These are phyloP conservation scores for Myriangium duriaei DNA, from an alignment of 2,329 filamentous ascomycete genomes.

Conservation along the genomic window DNA sequence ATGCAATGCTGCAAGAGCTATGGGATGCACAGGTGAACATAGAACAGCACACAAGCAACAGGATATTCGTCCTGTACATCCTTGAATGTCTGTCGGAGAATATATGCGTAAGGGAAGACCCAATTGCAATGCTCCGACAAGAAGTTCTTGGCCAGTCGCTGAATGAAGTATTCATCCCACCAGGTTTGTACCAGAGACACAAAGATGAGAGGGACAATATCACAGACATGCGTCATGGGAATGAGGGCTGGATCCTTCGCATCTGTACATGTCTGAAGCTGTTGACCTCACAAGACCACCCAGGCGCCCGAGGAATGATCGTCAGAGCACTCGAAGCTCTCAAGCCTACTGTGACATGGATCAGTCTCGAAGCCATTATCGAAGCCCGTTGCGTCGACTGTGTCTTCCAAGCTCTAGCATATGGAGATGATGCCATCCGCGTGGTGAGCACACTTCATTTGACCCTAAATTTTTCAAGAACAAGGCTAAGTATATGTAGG, in stretches of 20 bases:
- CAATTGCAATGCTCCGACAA: slow-evolving; percentile 70
- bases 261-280: slow-evolving; percentile 49
- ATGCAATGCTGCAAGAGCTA: slow-evolving; percentile 63
- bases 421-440: slow-evolving; percentile 53
- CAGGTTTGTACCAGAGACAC: slow-evolving; percentile 58
- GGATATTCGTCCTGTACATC: slow-evolving; percentile 51
- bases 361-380: slow-evolving; percentile 68
- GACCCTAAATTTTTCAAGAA: background rate
- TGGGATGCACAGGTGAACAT: slow-evolving; percentile 44
- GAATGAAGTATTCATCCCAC: slow-evolving; percentile 86
- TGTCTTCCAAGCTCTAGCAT: slow-evolving; percentile 59
- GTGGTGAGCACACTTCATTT: background rate
- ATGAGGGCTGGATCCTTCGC: slow-evolving; percentile 78
- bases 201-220: slow-evolving; percentile 52
- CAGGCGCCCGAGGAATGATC: slow-evolving; percentile 34
- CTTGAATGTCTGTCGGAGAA: slow-evolving; percentile 90
- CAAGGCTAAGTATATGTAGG: slow-evolving; percentile 36
- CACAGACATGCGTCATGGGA: slow-evolving; percentile 58
- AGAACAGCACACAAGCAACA: slow-evolving; percentile 11
- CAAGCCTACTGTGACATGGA: slow-evolving; percentile 72
- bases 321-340: slow-evolving; percentile 62
- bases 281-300: slow-evolving; percentile 7
- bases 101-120: slow-evolving; percentile 82
- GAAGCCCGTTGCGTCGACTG: slow-evolving; percentile 57
- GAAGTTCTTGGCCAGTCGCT: slow-evolving; percentile 76